These are phyloP conservation scores for Acanthamoeba quina DNA, from an alignment of 208 protist species.

Conservation along the genomic window DNA sequence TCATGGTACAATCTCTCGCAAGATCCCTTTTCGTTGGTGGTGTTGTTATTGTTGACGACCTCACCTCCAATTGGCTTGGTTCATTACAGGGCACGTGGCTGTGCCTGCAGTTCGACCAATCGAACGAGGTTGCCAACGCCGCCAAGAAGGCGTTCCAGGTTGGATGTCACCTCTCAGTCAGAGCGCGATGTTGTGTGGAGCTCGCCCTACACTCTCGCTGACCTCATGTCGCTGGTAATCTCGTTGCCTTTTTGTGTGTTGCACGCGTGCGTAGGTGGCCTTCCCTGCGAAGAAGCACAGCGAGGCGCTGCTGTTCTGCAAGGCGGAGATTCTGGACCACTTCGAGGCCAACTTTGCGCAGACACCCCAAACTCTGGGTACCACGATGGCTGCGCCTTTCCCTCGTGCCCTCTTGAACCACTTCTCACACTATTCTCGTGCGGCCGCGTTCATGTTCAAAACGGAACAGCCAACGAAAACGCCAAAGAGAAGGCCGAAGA, in stretches of 20 bases:
- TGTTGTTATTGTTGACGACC: not conserved
- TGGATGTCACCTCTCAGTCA: no score
- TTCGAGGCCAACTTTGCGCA: conserved; percentile 59
- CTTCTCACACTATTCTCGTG: not conserved
- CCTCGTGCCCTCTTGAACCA: no score
- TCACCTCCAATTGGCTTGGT: not conserved
- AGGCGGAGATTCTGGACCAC: conserved; percentile 52
- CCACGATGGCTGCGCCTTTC: no score
- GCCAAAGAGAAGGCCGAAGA: conserved; percentile 56
- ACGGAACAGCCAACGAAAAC: not conserved
- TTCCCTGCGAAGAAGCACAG: conserved; percentile 60
- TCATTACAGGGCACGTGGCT: conserved; percentile 46
- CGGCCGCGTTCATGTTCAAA: not conserved
- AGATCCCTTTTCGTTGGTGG: not conserved
- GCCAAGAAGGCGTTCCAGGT: conserved; percentile 69
- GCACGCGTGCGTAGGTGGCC: not conserved
- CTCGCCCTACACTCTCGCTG: no score
- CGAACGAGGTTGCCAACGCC: conserved; percentile 28
- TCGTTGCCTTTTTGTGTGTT: not conserved
- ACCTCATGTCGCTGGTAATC: no score
- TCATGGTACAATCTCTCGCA: not conserved
- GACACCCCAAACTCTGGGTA: conserved; percentile 53
- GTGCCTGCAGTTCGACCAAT: conserved; percentile 72
- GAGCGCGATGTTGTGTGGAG: no score
- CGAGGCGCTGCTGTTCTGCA: conserved; percentile 63